Evolutionary conservation across 192 early-diverging fungal genomes (phyloP).

Genomic region (Dissophora ornata): DNA sequence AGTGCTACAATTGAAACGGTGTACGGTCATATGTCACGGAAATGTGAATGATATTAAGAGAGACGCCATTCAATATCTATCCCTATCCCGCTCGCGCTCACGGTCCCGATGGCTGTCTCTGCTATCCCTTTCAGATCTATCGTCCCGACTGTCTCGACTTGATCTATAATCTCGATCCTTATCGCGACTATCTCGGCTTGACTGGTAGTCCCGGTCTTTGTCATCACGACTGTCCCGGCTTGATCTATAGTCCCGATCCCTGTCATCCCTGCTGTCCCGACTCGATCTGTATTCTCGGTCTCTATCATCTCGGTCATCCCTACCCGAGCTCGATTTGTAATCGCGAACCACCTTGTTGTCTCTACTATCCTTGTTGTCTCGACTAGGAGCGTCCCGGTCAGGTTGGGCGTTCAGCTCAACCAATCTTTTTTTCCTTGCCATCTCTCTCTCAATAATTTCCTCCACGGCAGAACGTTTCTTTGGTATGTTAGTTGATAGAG

Average conservation of each 20-base stretch:
- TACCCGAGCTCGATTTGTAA: not conserved
- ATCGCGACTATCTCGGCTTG: slow-evolving; percentile 7
- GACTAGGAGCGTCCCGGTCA: slow-evolving; percentile 8
- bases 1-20: too few relatives aligned
- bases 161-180: slow-evolving; percentile 15
- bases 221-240: slow-evolving; percentile 10
- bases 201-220: slow-evolving; percentile 3
- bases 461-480: slow-evolving; percentile 73
- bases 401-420: slow-evolving; percentile 18
- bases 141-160: slow-evolving; percentile 11
- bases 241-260: slow-evolving; percentile 10
- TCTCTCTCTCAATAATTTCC: slow-evolving; percentile 70
- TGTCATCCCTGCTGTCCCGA: slow-evolving; percentile 1
- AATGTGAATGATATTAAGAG: too few relatives aligned
- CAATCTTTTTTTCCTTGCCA: slow-evolving; percentile 47
- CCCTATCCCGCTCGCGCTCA: slow-evolving; percentile 4
- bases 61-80: slow-evolving; percentile 14
- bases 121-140: slow-evolving; percentile 8
- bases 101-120: slow-evolving; percentile 10
- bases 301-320: slow-evolving; percentile 8
- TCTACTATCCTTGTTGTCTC: slow-evolving; percentile 1
- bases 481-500: not conserved
- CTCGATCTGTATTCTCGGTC: slow-evolving; percentile 9
- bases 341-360: not conserved
- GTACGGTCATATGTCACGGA: too few relatives aligned